Base-by-base conservation (phyloP, 768 basidiomycete species). In the Dioszegia crocea region DNA sequence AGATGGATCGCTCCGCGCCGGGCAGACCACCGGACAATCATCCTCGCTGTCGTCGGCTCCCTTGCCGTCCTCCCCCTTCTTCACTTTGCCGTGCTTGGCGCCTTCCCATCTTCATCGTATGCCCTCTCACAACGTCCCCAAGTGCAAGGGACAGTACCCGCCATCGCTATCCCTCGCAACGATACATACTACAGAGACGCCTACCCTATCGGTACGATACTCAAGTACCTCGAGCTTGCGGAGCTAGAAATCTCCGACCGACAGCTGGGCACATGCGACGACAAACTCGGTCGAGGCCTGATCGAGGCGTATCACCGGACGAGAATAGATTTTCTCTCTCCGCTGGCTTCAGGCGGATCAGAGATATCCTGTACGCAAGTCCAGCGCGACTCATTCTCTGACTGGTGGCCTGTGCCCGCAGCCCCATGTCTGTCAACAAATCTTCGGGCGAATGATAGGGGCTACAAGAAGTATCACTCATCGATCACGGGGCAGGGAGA, bases 371-470 rank as follows among this genome's bases (percentile, higher is more conserved):
- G 73, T 41, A 54, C 61, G 9, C 61, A 66, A 17, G 65, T 71
- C 2, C 62, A 67, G 24, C 46, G 53, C 16, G 46, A 67, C 21
- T 2, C 21, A 1, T 69, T 67, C 47, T 64, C 62, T 17, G 59
- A 57, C 4, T 74, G 73, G 73, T 74, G 73, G 73, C 73, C 73
- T 0, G 72, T 72, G 33, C 70, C 73, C 1, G 65, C 68, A 30
- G 54, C 73, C 8, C 68, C 68, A 3, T 74, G 73, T 47, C 26
- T 72, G 5, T 68, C 70, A 5, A 66, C 52, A 4, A 62, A 62
- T 24, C 51, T 74, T 1, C 57, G 61, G 12, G 30, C 67, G 14
- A 46, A 61, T n/a, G 33, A 38, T 2, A 54, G 57, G 24, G 60
- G 63, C 1, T 24, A 39, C n/a, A 38, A 59, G 17, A 46, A 44